Conservation (phyloP, 1,139 yeast species). For the Hyphopichia pseudoburtonii region DNA sequence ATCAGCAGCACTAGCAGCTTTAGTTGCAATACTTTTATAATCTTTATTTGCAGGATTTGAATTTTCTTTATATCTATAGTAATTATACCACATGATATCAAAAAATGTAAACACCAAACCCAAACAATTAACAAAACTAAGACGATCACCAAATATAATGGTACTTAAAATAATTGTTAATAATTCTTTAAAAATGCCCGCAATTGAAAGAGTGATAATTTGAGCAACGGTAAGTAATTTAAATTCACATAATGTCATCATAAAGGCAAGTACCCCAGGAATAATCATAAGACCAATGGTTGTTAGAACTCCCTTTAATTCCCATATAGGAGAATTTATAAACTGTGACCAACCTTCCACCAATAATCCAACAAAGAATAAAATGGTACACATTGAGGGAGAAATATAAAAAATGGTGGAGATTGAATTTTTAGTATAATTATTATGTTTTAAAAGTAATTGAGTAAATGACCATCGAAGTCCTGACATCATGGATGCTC, state of each 20-base stretch:
- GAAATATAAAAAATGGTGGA: slow-evolving; percentile 80
- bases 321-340: slow-evolving; percentile 60
- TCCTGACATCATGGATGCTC: slow-evolving; percentile 83
- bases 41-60: background rate
- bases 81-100: slow-evolving; percentile 82
- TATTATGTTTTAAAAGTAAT: slow-evolving; percentile 62
- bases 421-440: slow-evolving; percentile 68
- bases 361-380: slow-evolving; percentile 59
- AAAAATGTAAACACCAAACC: slow-evolving; percentile 76
- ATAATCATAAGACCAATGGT: slow-evolving; percentile 63
- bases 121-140: slow-evolving; percentile 65
- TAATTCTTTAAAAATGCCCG: slow-evolving; percentile 90
- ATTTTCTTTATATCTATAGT: slow-evolving; percentile 46
- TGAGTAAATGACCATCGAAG: slow-evolving; percentile 95
- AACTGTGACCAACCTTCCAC: slow-evolving; percentile 68
- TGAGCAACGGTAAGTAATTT: slow-evolving; percentile 78
- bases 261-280: slow-evolving; percentile 86
- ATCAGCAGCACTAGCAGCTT: background rate
- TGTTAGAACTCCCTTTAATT: slow-evolving; percentile 47
- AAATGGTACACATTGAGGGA: slow-evolving; percentile 73
- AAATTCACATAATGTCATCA: slow-evolving; percentile 90
- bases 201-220: slow-evolving; percentile 81
- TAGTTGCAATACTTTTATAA: background rate
- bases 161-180: slow-evolving; percentile 75
- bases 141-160: slow-evolving; percentile 69